A percentile compares a stretch with the other conserved stretches of the same genome.
Conservation (phyloP, 192 early-diverging fungal species). For the Coemansia sp. region DNA sequence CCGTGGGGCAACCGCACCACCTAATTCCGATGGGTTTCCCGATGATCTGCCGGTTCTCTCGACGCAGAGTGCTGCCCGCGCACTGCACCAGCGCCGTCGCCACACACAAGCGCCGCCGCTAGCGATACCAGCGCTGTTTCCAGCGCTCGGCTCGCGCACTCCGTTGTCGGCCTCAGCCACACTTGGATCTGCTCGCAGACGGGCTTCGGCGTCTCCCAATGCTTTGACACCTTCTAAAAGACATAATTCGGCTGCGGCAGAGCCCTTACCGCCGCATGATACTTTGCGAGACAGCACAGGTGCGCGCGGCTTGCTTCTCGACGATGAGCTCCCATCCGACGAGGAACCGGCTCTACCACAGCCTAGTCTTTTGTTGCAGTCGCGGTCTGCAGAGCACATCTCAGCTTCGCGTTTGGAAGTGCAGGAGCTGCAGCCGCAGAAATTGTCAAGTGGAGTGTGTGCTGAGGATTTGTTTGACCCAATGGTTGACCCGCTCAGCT, state of each 20-base stretch:
- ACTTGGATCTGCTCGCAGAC: no score
- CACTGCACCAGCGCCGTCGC: neutral
- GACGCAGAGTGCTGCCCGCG: slow-evolving; percentile 1
- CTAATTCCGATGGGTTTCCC: slow-evolving; percentile 22
- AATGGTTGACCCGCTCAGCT: no score
- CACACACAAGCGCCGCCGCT: neutral
- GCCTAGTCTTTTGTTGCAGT: slow-evolving; percentile 14
- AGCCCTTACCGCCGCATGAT: no score
- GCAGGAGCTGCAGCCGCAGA: neutral
- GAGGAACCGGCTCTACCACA: slow-evolving; percentile 10
- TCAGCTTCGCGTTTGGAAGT: neutral
- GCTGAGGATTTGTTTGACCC: no score
- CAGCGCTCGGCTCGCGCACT: no score
- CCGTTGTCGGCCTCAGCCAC: no score
- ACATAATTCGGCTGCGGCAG: no score
- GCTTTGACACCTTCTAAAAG: no score
- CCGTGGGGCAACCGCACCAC: neutral
- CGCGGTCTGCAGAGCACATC: neutral
- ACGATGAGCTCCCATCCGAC: neutral
- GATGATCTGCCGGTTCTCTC: slow-evolving; percentile 10
- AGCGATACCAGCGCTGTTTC: neutral
- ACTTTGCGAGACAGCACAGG: neutral
- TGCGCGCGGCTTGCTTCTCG: neutral
- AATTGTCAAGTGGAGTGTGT: neutral
- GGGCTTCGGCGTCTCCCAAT: no score